phyloP scores from a whole-genome alignment of 2,329 filamentous ascomycete genomes.

The Pseudogymnoascus sp. region DNA sequence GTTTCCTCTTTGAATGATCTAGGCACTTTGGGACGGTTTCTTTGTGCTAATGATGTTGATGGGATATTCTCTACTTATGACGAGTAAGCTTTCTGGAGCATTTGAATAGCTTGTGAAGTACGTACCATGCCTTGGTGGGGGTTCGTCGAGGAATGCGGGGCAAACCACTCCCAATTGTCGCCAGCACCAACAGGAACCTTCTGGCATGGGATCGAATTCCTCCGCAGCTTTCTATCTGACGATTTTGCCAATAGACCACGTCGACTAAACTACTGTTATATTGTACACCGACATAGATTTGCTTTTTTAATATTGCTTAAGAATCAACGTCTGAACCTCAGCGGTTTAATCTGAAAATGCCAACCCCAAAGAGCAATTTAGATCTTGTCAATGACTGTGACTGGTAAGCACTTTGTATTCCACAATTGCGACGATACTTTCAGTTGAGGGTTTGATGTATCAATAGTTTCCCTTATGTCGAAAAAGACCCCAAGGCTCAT shows the following conservation, averaged over 20 bases:
- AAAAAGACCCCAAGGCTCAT: slow-evolving; percentile 49
- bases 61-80: not conserved
- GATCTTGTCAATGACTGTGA: slow-evolving; percentile 47
- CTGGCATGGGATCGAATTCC: not conserved
- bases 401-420: slow-evolving; percentile 34
- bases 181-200: not conserved
- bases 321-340: not conserved
- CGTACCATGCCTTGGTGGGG: not conserved
- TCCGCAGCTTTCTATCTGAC: not conserved
- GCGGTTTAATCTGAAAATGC: not conserved
- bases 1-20: not conserved
- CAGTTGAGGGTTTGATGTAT: not conserved
- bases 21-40: not conserved
- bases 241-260: not conserved
- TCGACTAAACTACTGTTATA: not conserved
- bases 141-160: not conserved
- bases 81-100: not conserved
- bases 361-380: slow-evolving; percentile 30
- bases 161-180: not conserved
- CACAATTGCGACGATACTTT: not conserved
- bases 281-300: not conserved
- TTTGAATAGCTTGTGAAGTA: not conserved
- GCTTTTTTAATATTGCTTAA: not conserved
- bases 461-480: slow-evolving; percentile 67
- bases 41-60: not conserved